Conservation (phyloP, 805 yeast genomes). For the Priceomyces medius region DNA sequence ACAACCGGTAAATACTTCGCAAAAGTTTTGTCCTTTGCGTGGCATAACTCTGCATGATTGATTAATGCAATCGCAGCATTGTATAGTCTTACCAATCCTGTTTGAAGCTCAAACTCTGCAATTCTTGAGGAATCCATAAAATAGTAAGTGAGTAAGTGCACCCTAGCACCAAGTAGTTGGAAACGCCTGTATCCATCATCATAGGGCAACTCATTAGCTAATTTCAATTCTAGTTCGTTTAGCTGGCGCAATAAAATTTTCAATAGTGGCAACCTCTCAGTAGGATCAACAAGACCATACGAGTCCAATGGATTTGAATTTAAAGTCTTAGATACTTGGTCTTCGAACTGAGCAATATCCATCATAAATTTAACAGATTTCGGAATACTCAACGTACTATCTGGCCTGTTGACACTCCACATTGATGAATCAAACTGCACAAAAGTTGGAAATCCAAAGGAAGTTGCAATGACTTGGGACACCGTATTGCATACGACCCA, state of each 20-base stretch:
- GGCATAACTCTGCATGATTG: conserved; percentile 63
- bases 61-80: conserved; percentile 75
- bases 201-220: conserved; percentile 34
- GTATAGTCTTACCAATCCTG: conserved; percentile 74
- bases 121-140: conserved; percentile 63
- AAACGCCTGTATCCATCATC: conserved; percentile 71
- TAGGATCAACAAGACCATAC: conserved; percentile 60
- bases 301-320: conserved; percentile 69
- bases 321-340: conserved; percentile 75
- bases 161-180: conserved; percentile 67
- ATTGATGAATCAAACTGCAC: conserved; percentile 78
- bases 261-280: conserved; percentile 73
- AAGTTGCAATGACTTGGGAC: conserved; percentile 84
- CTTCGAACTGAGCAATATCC: conserved; percentile 81
- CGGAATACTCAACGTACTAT: conserved; percentile 50
- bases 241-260: conserved; percentile 69
- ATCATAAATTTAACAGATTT: conserved; percentile 69
- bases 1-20: conserved; percentile 82
- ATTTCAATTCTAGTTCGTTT: conserved; percentile 68
- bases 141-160: conserved; percentile 80
- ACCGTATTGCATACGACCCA: conserved; percentile 94
- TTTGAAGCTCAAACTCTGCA: conserved; percentile 59
- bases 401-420: conserved; percentile 51
- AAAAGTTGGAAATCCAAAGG: conserved; percentile 93
- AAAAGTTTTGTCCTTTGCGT: conserved; percentile 57